Base-by-base conservation (phyloP, 768 basidiomycete genomes). In the Myochromella boudieri region DNA sequence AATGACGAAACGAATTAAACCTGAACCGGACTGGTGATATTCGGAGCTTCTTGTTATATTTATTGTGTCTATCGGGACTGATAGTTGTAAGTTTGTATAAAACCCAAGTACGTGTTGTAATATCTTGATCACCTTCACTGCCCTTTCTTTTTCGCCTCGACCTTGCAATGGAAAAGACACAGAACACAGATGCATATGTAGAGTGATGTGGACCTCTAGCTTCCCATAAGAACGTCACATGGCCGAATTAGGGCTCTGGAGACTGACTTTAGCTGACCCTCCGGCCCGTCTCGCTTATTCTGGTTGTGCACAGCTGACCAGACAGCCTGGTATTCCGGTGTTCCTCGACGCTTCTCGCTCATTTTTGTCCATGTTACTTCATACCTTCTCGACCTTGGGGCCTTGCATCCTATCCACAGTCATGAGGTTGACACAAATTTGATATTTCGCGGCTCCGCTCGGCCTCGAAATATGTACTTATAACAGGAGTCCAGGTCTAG, bases 1-100 rank as follows among this genome's bases (percentile, higher is more conserved):
- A 6, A 27, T 5, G 1, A 27, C 34, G n/a, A 45, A 45, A 29
- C 36, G 44, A 45, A 45, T 45, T 26, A 45, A 45, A n/a, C 29
- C 33, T 6, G 44, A 45, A 26, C 11, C 12, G 42, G 28, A 32
- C 24, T 22, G 3, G 24, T 14, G 14, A 11, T 34, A 17, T 22
- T 14, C 17, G 29, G 15, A 42, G 3, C 14, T 21, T 42, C 6
- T 3, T 27, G 4, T 6, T 3, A 4, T 21, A 11, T 37, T 21
- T 38, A 4, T 25, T n/a, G 37, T 7, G 15, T 15, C 14, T 9
- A 4, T 3, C 7, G 29, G 40, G 31, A 25, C 12, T 42, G 27
- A 28, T 42, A 42, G 12, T n/a, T 31, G 27, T 42, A 42, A 28
- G 20, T 17, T 18, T 42, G 40, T 42, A 29, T n/a, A 22, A 42